phyloP scores from a whole-genome alignment of 345 rosid genomes.

The Citrus sp. region DNA sequence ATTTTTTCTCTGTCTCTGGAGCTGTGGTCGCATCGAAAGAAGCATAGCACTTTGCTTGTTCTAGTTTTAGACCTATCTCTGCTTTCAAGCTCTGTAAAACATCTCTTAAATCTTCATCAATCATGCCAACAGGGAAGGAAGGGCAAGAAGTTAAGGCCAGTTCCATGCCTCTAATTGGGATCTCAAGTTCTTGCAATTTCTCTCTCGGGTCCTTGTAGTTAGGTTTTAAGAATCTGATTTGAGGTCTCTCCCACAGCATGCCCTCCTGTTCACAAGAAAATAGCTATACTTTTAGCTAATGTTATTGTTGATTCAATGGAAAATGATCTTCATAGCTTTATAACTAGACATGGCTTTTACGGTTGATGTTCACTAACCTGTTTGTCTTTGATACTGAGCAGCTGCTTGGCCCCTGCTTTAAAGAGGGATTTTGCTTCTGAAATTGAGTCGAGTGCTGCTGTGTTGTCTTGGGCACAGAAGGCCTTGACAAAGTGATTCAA shows the following conservation, averaged over 20 bases:
- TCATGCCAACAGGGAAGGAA: constrained; percentile 44
- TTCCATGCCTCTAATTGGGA: constrained; percentile 54
- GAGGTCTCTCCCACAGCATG: constrained; percentile 57
- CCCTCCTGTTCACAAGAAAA: constrained; percentile 38
- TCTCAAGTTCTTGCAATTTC: constrained; percentile 44
- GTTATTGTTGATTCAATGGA: background rate
- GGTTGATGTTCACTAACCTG: constrained; percentile 32
- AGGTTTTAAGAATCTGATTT: constrained; percentile 31
- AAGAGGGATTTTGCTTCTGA: constrained; percentile 35
- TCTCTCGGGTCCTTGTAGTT: constrained; percentile 20
- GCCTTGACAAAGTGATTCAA: constrained; percentile 50
- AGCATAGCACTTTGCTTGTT: constrained; percentile 24
- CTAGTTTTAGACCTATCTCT: constrained; percentile 31
- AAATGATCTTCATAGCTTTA: background rate
- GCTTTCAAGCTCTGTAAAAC: constrained; percentile 23
- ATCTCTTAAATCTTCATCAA: constrained; percentile 31
- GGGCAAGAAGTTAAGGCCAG: constrained; percentile 42
- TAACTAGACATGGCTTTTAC: background rate
- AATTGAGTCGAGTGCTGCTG: constrained; percentile 41
- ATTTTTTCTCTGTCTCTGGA: constrained; percentile 25
- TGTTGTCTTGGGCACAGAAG: constrained; percentile 43
- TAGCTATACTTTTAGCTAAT: background rate
- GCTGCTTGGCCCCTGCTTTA: constrained; percentile 36
- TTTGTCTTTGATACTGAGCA: constrained; percentile 34
- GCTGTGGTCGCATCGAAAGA: constrained; percentile 28